These are phyloP conservation scores for Ilex paraguariensis DNA, from an alignment of 305 asterid genomes.

Conservation along the genomic window DNA sequence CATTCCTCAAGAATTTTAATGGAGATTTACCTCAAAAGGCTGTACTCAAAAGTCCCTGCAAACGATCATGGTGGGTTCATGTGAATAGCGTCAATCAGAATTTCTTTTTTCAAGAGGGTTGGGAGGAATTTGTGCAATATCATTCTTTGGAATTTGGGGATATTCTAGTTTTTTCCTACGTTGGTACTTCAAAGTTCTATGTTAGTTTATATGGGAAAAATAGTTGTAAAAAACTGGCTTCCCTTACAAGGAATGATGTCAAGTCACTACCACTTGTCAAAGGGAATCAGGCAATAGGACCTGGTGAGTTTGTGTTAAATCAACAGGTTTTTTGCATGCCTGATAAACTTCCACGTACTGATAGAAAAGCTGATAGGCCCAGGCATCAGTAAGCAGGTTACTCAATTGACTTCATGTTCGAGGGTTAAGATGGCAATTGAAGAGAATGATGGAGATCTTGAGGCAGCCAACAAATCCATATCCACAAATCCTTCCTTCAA, in stretches of 20 bases:
- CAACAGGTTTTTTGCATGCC: not conserved
- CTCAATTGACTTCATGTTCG: too few species aligned
- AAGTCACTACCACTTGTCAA: not conserved
- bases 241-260: not conserved
- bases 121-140: conserved; percentile 39
- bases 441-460: not conserved
- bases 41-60: conserved; percentile 11
- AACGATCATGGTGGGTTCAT: conserved; percentile 21
- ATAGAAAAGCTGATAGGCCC: not conserved
- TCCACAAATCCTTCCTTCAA: conserved; percentile 8
- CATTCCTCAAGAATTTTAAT: conserved; percentile 23
- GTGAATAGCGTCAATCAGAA: conserved; percentile 12
- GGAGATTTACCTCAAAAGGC: conserved; percentile 22
- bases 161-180: conserved; percentile 31
- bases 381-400: not conserved
- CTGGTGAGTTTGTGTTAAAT: conserved; percentile 13
- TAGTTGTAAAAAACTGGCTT: conserved; percentile 23
- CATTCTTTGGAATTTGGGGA: conserved; percentile 27
- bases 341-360: not conserved
- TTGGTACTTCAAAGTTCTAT: conserved; percentile 22
- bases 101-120: conserved; percentile 32
- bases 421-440: not conserved
- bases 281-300: conserved; percentile 10
- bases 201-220: conserved; percentile 21
- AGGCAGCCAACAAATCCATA: not conserved